These are phyloP conservation scores for Cyberlindnera japonica DNA, from an alignment of 805 yeast genomes.

Conservation along the genomic window DNA sequence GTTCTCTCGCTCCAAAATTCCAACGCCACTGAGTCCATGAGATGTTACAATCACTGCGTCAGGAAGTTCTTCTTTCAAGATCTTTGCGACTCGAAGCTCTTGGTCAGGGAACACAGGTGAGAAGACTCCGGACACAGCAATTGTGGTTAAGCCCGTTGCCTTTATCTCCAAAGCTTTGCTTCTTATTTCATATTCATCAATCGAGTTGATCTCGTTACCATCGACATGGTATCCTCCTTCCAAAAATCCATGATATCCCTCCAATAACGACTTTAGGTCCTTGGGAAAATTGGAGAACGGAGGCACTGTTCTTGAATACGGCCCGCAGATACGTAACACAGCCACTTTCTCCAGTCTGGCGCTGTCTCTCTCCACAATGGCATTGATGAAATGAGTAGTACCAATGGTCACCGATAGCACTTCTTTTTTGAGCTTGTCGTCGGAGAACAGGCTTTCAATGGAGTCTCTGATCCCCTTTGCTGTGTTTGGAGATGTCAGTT, in stretches of 20 bases:
- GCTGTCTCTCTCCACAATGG: constrained; percentile 43
- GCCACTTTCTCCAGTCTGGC: constrained; percentile 42
- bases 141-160: constrained; percentile 31
- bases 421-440: constrained; percentile 26
- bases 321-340: constrained; percentile 43
- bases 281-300: constrained; percentile 46
- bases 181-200: constrained; percentile 31
- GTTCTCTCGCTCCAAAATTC: constrained; percentile 44
- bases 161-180: constrained; percentile 33
- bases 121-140: constrained; percentile 42
- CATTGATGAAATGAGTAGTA: constrained; percentile 50
- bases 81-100: constrained; percentile 33
- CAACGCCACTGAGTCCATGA: constrained; percentile 40
- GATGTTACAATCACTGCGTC: constrained; percentile 36
- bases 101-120: constrained; percentile 37
- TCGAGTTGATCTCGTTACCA: constrained; percentile 35
- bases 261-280: constrained; percentile 33
- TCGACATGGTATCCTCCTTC: constrained; percentile 43
- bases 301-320: constrained; percentile 34
- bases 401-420: constrained; percentile 46
- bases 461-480: constrained; percentile 40
- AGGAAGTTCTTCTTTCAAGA: constrained; percentile 35
- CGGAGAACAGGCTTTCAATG: constrained; percentile 32
- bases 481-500: constrained; percentile 42
- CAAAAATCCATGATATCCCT: constrained; percentile 35